Evolutionary conservation across 1,139 yeast genomes (phyloP).

Genomic region (Geotrichum restrictum): DNA sequence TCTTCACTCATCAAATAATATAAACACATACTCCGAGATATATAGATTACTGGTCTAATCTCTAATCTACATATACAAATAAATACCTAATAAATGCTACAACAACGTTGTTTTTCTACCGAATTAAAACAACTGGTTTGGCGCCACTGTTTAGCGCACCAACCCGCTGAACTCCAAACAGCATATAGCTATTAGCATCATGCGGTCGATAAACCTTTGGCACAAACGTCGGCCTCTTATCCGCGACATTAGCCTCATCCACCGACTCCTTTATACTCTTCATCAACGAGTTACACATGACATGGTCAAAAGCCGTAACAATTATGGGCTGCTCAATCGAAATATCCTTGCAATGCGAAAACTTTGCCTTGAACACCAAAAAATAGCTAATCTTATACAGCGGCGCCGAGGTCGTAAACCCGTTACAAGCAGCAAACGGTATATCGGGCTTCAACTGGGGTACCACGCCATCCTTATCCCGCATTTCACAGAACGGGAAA

Average conservation of each 20-base stretch:
- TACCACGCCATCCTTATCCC: constrained; percentile 33
- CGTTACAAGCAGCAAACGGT: constrained; percentile 36
- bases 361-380: constrained; percentile 38
- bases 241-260: constrained; percentile 28
- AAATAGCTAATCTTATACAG: constrained; percentile 38
- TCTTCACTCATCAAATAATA: too few relatives aligned
- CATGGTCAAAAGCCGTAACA: constrained; percentile 41
- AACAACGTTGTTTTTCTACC: neutral
- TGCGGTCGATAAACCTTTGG: constrained; percentile 20
- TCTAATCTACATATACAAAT: neutral
- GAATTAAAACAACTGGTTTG: constrained; percentile 19
- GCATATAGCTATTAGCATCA: constrained; percentile 17
- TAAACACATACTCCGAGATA: too few relatives aligned
- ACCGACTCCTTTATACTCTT: constrained; percentile 38
- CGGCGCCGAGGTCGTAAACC: constrained; percentile 40
- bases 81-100: neutral
- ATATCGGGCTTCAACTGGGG: constrained; percentile 38
- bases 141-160: constrained; percentile 19
- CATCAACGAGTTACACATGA: constrained; percentile 40
- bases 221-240: constrained; percentile 7
- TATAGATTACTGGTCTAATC: too few relatives aligned
- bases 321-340: constrained; percentile 40
- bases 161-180: constrained; percentile 18
- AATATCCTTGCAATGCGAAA: constrained; percentile 41
- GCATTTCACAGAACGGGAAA: constrained; percentile 33